phyloP scores from a whole-genome alignment of 1,284 basidiomycete genomes.

The Flammula alnicola region DNA sequence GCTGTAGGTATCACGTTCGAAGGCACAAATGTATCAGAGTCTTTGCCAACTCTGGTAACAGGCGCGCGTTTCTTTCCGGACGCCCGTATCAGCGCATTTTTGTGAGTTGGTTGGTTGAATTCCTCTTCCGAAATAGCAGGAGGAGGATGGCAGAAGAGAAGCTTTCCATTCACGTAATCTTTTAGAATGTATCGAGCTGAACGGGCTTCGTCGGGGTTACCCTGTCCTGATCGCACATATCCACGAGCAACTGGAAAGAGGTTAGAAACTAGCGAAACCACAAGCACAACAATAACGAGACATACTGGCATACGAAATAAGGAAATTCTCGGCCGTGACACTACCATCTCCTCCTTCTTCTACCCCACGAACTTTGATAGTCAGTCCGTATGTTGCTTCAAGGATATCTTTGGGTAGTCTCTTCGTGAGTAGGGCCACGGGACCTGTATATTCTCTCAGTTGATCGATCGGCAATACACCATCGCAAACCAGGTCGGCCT shows the following conservation, averaged over 20 bases:
- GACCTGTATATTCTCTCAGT: conserved; percentile 93
- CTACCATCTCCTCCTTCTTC: conserved; percentile 89
- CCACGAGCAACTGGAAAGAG: conserved; percentile 81
- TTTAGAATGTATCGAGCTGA: conserved; percentile 94
- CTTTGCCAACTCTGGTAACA: conserved; percentile 80
- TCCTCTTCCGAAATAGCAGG: conserved; percentile 68
- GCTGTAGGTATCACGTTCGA: conserved; percentile 29
- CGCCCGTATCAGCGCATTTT: conserved; percentile 61
- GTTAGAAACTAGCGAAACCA: conserved; percentile 9
- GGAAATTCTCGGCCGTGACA: conserved; percentile 82
- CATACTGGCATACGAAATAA: conserved; percentile 91
- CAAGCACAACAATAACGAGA: conserved; percentile 23
- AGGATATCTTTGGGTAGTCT: conserved; percentile 87
- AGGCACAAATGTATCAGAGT: conserved; percentile 80
- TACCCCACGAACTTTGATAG: conserved; percentile 65
- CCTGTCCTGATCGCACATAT: conserved; percentile 92
- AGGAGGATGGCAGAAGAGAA: conserved; percentile 91
- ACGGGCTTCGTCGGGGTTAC: conserved; percentile 96
- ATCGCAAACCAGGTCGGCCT: conserved; percentile 95
- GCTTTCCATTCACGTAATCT: conserved; percentile 96
- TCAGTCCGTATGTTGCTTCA: conserved; percentile 89
- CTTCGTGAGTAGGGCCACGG: conserved; percentile 79
- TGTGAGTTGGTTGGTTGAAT: conserved; percentile 82
- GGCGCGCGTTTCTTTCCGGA: conserved; percentile 85
- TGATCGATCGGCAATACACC: conserved; percentile 99